These are phyloP conservation scores for Chalaropsis thielavioides DNA, from an alignment of 2,329 filamentous ascomycete genomes.

Conservation along the genomic window DNA sequence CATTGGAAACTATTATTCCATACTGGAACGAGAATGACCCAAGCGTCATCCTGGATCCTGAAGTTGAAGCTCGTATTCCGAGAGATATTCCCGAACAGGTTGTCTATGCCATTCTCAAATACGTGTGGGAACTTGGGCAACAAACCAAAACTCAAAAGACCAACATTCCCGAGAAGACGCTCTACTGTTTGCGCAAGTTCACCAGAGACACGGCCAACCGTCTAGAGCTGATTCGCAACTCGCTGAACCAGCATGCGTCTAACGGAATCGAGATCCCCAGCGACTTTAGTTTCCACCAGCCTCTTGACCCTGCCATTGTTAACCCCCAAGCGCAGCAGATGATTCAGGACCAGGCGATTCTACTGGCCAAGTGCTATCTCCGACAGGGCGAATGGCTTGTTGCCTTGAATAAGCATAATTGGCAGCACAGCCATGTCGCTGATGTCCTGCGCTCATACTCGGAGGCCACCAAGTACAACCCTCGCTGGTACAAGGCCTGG, in stretches of 20 bases:
- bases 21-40: constrained; percentile 36
- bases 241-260: constrained; percentile 33
- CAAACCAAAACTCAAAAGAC: constrained; percentile 29
- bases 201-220: constrained; percentile 44
- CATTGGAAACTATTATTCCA: constrained; percentile 46
- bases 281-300: constrained; percentile 38
- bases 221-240: constrained; percentile 39
- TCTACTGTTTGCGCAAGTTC: constrained; percentile 46
- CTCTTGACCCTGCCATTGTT: constrained; percentile 31
- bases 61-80: constrained; percentile 17
- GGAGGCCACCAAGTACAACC: constrained; percentile 85
- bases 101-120: constrained; percentile 93
- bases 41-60: constrained; percentile 18
- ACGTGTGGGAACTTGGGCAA: constrained; percentile 79
- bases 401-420: constrained; percentile 69
- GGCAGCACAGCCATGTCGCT: constrained; percentile 72
- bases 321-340: constrained; percentile 38
- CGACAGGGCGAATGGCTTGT: constrained; percentile 96
- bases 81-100: constrained; percentile 56
- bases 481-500: constrained; percentile 97
- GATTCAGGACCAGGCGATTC: constrained; percentile 46
- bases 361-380: constrained; percentile 89
- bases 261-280: constrained; percentile 32
- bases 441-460: constrained; percentile 86
- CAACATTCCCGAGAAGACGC: constrained; percentile 38